These are phyloP conservation scores for Geranium incanum DNA, from an alignment of 441 rosid genomes.

Conservation along the genomic window DNA sequence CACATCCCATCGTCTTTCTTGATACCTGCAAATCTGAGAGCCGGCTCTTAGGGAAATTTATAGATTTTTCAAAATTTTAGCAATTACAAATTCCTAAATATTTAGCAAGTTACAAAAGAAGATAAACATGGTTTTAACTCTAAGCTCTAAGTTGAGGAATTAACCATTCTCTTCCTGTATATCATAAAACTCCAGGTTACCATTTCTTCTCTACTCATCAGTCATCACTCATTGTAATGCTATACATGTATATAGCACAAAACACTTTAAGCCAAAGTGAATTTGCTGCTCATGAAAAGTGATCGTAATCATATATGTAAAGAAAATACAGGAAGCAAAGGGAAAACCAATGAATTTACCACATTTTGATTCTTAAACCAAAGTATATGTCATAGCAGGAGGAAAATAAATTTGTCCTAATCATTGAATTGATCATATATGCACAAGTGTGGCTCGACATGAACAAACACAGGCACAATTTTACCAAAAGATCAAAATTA, in stretches of 20 bases:
- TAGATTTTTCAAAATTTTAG: constrained; percentile 1
- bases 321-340: neutral
- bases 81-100: neutral
- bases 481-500: neutral
- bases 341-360: neutral
- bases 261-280: neutral
- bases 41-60: constrained; percentile 29
- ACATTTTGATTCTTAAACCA: neutral
- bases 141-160: constrained; percentile 8
- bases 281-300: neutral
- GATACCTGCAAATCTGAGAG: constrained; percentile 51
- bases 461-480: neutral
- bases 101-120: neutral
- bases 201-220: neutral
- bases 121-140: neutral
- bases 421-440: neutral
- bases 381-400: neutral
- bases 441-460: neutral
- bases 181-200: neutral
- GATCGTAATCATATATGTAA: neutral
- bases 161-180: neutral
- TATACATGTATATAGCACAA: neutral
- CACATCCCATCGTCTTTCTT: constrained; percentile 49
- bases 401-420: neutral
- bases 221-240: neutral